Percentiles rank a stretch among this genome's conserved stretches.
These are phyloP conservation scores for Lentinula aciculospora DNA, from an alignment of 768 basidiomycete genomes.

Conservation along the genomic window DNA sequence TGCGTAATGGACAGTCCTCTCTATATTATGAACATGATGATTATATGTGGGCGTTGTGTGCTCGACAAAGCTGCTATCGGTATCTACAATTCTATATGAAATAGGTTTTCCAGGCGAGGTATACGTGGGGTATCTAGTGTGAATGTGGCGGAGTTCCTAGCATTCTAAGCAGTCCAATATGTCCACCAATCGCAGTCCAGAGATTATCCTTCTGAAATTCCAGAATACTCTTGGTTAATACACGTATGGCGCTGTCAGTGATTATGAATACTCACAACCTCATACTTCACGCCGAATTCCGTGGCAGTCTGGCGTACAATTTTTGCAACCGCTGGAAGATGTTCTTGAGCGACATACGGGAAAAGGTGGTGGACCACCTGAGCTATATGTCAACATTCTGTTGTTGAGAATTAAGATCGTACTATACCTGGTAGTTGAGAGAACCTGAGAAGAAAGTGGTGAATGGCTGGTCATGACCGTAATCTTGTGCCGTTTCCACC, in stretches of 20 bases:
- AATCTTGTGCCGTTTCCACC: constrained; percentile 3
- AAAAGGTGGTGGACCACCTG: constrained; percentile 1
- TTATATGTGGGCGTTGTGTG: too few species aligned
- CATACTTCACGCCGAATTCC: not conserved
- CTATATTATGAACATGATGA: too few species aligned
- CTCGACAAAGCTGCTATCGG: too few species aligned
- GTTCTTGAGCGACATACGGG: not conserved
- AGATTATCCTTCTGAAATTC: not conserved
- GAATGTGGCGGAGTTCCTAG: not conserved
- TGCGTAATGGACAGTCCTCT: too few species aligned
- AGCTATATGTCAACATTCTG: not conserved
- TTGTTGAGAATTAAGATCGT: not conserved
- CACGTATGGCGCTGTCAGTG: not conserved
- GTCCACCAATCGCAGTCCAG: not conserved
- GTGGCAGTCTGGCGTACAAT: not conserved
- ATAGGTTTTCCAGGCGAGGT: too few species aligned
- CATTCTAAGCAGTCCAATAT: not conserved
- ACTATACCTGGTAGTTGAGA: not conserved
- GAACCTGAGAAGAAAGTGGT: not conserved
- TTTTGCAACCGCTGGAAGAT: not conserved
- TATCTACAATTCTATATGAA: too few species aligned
- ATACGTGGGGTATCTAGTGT: not conserved
- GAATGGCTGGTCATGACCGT: not conserved
- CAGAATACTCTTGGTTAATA: not conserved
- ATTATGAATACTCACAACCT: not conserved